Percentiles rank a stretch among this genome's conserved stretches.
Conservation (phyloP, 2,329 filamentous ascomycete genomes). For the Cercospora sp. region DNA sequence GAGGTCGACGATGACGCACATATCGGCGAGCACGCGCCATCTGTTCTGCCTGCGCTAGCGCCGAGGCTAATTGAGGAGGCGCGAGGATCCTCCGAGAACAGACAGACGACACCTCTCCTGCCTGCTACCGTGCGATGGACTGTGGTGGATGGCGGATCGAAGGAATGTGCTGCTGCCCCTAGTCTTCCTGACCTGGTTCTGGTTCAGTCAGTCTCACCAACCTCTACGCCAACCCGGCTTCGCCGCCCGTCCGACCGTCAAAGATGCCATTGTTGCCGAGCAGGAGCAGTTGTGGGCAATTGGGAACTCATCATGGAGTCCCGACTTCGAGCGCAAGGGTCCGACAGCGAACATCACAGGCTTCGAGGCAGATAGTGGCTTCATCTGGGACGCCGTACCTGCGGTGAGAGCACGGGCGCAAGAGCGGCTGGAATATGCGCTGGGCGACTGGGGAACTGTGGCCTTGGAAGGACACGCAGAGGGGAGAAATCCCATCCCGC, state of each 20-base stretch:
- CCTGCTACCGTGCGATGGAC: conserved; percentile 16
- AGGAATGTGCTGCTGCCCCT: conserved; percentile 51
- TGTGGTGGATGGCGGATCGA: conserved; percentile 44
- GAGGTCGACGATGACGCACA: neutral
- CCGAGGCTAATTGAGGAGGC: neutral
- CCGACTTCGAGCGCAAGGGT: conserved; percentile 51
- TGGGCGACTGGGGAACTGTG: conserved; percentile 41
- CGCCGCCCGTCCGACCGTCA: conserved; percentile 47
- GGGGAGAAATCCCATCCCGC: conserved; percentile 48
- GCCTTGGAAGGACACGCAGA: conserved; percentile 44
- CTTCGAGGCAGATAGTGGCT: conserved; percentile 70
- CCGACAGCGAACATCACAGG: conserved; percentile 64
- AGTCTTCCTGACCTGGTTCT: conserved; percentile 55
- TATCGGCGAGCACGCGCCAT: neutral
- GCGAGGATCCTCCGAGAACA: neutral
- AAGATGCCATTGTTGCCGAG: conserved; percentile 54
- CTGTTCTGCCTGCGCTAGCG: neutral
- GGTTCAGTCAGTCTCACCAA: conserved; percentile 51
- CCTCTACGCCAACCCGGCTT: conserved; percentile 37
- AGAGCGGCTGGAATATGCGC: conserved; percentile 51
- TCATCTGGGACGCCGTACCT: conserved; percentile 73
- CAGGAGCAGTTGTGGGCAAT: conserved; percentile 53
- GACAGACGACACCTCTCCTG: conserved; percentile 11
- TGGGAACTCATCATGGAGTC: conserved; percentile 52
- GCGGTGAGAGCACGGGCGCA: conserved; percentile 66